Conservation (phyloP, 176 grass and related monocot species). For the Musa itinerans region DNA sequence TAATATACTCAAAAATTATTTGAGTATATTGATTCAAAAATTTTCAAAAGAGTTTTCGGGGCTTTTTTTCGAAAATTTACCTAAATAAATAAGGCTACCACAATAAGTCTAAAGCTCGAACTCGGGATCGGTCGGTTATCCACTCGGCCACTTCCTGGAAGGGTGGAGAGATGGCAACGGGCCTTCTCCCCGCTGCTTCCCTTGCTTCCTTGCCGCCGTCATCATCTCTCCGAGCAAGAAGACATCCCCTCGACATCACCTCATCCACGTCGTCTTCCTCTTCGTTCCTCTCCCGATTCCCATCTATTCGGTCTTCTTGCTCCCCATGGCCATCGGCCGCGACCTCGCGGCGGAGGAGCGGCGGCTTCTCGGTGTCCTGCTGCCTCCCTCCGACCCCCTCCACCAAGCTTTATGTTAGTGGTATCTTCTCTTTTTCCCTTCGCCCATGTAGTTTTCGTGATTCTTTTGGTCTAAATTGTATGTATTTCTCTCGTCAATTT, state of each 20-base stretch:
- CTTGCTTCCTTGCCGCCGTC: not conserved
- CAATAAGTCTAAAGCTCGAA: not conserved
- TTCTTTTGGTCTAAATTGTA: not conserved
- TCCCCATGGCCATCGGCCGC: not conserved
- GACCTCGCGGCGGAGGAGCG: not conserved
- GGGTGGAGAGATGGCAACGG: not conserved
- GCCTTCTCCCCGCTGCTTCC: not conserved
- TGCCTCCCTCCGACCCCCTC: slow-evolving; percentile 16
- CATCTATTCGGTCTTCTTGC: not conserved
- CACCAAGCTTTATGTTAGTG: slow-evolving; percentile 53
- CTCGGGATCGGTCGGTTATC: not conserved
- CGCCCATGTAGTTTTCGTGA: not conserved
- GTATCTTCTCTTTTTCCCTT: slow-evolving; percentile 11
- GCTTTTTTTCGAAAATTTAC: no score
- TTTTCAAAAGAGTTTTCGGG: no score
- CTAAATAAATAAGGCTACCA: not conserved
- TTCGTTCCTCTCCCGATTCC: not conserved
- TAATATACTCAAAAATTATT: no score
- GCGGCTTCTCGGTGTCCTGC: not conserved
- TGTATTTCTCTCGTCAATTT: no score
- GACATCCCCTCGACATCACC: not conserved
- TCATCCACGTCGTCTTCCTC: slow-evolving; percentile 6
- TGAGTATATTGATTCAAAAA: no score
- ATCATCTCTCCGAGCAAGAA: not conserved
- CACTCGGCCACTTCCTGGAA: not conserved